Evolutionary conservation across 2,329 filamentous ascomycete genomes (phyloP), one percentile per base, ranked within the genome.

Genomic region (Aspergillus tanneri): DNA sequence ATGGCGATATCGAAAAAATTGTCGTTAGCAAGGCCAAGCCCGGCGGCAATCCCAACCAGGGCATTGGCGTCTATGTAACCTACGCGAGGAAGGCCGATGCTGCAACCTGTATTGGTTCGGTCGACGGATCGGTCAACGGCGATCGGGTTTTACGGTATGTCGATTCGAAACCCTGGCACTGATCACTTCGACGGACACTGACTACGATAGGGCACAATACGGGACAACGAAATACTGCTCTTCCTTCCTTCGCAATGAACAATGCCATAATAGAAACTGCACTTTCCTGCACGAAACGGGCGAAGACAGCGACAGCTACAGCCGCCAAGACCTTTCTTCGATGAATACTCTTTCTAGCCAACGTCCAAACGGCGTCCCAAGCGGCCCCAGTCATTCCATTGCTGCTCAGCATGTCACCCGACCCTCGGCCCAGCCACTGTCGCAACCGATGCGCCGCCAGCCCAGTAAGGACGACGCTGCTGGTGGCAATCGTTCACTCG

Each of bases 191-290:
- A 11, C 7, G 8, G 9, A 44, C 46, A 47, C 48, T 49, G 37
- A 56, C 44, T 4, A 25, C 22, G 45, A 36, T 48, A 82, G 84
- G 58, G 84, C 84, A 10, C 84, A 86, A 66, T 86, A 85, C 56
- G 93, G 93, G 19, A 99, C 93, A 0, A 99, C 93, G 4, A 99
- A 99, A 68, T 99, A 99, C 70, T 99, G 93, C 69, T 99, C 93
- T 0, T 92, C 93, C 3, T 99, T 95, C 77, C 78, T 99, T 14
- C 87, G 95, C 49, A 90, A 95, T 58, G 93, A 99, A 70, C 87
- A 86, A 57, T 99, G 93, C 71, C 90, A 88, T 47, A 99, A 99
- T 64, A 85, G 91, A 43, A 92, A 93, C 54, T 99, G 93, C 76
- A 99, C 96, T 83, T 99, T 99, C 69, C 73, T 99, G 42, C 93